phyloP scores from a whole-genome alignment of 345 rosid species.

The Crucihimalaya himalaica region DNA sequence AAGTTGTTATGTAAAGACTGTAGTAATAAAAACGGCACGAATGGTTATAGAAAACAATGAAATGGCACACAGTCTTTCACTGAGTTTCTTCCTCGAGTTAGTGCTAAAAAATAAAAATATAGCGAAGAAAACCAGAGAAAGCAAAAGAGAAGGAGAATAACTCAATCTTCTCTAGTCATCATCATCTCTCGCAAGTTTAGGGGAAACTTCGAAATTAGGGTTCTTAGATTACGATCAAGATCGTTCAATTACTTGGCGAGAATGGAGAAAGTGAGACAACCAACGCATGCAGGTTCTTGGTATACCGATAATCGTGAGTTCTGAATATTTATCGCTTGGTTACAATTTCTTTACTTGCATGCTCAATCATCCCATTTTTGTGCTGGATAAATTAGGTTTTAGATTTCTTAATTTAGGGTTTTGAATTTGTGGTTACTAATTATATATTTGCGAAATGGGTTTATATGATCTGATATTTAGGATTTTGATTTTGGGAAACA shows the following conservation, averaged over 20 bases:
- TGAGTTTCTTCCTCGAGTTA: not conserved
- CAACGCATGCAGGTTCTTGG: conserved; percentile 85
- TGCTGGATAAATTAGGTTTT: not conserved
- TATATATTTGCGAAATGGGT: not conserved
- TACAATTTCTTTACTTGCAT: not conserved
- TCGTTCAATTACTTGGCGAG: not conserved
- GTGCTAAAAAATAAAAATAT: no score
- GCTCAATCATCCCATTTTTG: not conserved
- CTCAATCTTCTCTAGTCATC: not conserved
- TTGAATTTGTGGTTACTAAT: not conserved
- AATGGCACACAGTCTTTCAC: not conserved
- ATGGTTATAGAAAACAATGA: not conserved
- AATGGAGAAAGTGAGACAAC: conserved; percentile 62
- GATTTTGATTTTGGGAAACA: conserved; percentile 4
- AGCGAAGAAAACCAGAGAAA: not conserved
- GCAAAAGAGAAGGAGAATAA: not conserved
- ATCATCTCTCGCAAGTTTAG: conserved; percentile 4
- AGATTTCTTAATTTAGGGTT: not conserved
- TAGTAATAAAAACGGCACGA: not conserved
- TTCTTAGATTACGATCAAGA: conserved; percentile 12
- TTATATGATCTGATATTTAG: not conserved
- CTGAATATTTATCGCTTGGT: not conserved
- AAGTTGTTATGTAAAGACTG: no score
- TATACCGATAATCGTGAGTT: conserved; percentile 76
- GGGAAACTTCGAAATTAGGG: conserved; percentile 49